Evolutionary conservation across 192 early-diverging fungal species (phyloP), one percentile per base, ranked within the genome.

Genomic region (Glomus cerebriforme): DNA sequence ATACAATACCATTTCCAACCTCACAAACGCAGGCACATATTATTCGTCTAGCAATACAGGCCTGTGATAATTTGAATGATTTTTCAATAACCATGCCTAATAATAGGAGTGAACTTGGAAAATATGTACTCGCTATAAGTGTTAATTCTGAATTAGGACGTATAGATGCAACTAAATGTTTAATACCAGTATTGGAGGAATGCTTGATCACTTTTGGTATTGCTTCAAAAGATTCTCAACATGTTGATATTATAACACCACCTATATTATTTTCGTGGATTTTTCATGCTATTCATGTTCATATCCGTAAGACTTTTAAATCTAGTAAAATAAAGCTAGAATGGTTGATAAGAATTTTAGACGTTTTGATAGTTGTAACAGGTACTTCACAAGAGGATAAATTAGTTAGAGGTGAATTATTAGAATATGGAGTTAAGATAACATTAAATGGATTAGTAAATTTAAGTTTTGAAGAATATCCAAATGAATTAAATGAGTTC

Each of bases 341-440:
- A 47, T 87, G 87, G 86, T 47, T 90, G 0, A 77, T 87, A 31
- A 79, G 85, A 29, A 80, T 88, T 4, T 72, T 90, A 45, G 86
- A 90, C 79, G 72, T 86, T 5, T 59, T 90, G 27, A 85, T 90
- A n/a, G 79, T 90, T 8, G 29, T 84, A 29, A 80, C 68, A 27
- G 79, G 77, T 37, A 62, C 58, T 6, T 19, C 69, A 17, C 26
- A 59, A 13, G 59, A 67, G 27, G 7, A 49, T 4, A 66, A 26
- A 39, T n/a, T n/a, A 66, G 1, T 32, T 66, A 31, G 9, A 32
- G 64, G 19, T 45, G 2, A 47, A 22, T 49, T 75, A 32, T 82
- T 82, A 64, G 68, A 77, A 4, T 66, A 65, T 54, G 82, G 81
- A 3, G 24, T 83, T 12, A 66, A 49, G 10, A 43, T 82, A 2